A percentile compares a stretch with the other conserved stretches of the same genome.
Evolutionary conservation across 2,329 filamentous ascomycete genomes (phyloP).

Genomic region (Chaetomium sp.): DNA sequence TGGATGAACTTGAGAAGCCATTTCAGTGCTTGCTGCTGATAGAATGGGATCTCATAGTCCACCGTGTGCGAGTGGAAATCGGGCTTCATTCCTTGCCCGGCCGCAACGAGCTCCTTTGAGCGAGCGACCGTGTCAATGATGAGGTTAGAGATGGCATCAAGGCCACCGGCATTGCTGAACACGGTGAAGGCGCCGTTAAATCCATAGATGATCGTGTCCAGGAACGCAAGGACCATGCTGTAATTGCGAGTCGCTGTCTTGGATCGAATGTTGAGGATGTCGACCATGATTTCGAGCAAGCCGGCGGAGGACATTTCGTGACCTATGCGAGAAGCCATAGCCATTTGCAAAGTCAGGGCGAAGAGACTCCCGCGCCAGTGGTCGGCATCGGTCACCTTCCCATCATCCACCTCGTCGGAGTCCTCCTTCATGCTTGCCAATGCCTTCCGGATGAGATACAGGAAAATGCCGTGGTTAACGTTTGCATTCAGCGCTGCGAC

Average conservation of each 20-base stretch:
- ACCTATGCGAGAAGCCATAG: slow-evolving; percentile 72
- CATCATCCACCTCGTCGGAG: slow-evolving; percentile 54
- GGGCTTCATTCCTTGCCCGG: slow-evolving; percentile 70
- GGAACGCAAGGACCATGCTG: slow-evolving; percentile 79
- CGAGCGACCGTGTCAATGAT: slow-evolving; percentile 76
- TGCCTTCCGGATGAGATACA: slow-evolving; percentile 89
- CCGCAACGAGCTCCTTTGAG: slow-evolving; percentile 66
- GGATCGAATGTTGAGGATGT: slow-evolving; percentile 83
- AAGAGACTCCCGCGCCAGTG: slow-evolving; percentile 92
- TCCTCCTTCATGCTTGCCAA: slow-evolving; percentile 75
- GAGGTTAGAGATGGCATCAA: slow-evolving; percentile 88
- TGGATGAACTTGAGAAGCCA: slow-evolving; percentile 96
- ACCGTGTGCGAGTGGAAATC: slow-evolving; percentile 75
- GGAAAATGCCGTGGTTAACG: slow-evolving; percentile 91
- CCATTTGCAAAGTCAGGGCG: slow-evolving; percentile 80
- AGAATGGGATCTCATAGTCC: slow-evolving; percentile 92
- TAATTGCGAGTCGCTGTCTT: slow-evolving; percentile 80
- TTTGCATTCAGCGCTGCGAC: slow-evolving; percentile 90
- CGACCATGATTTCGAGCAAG: slow-evolving; percentile 84
- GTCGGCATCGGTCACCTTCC: slow-evolving; percentile 68
- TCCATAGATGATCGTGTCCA: slow-evolving; percentile 85
- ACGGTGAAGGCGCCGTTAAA: slow-evolving; percentile 82
- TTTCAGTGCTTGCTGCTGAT: slow-evolving; percentile 89
- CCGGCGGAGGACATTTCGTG: slow-evolving; percentile 86
- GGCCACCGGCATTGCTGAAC: slow-evolving; percentile 77